Conservation (phyloP, 2,329 filamentous ascomycete species). For the Fusarium concolor region DNA sequence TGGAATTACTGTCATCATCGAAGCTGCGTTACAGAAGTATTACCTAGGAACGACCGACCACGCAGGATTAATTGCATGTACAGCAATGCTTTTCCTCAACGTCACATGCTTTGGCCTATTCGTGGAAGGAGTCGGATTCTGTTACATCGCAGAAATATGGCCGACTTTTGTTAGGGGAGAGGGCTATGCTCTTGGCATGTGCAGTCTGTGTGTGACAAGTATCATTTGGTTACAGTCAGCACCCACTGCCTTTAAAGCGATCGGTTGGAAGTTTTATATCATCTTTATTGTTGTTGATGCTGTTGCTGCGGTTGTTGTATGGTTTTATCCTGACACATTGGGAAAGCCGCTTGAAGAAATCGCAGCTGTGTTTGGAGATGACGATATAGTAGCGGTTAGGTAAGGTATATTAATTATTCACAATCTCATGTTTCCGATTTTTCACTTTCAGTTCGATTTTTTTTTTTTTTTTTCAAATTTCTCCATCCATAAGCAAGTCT, state of each 20-base stretch:
- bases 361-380: background rate
- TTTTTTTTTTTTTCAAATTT: too few relatives aligned
- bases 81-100: background rate
- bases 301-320: background rate
- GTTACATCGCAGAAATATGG: background rate
- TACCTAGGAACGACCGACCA: background rate
- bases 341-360: background rate
- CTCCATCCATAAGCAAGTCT: too few relatives aligned
- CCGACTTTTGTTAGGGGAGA: background rate
- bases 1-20: background rate
- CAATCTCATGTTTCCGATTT: too few relatives aligned
- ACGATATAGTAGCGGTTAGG: background rate
- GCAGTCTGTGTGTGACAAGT: background rate
- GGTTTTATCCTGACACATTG: background rate
- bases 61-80: background rate
- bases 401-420: too few relatives aligned
- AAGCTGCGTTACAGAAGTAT: background rate
- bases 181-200: background rate
- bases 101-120: background rate
- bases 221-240: background rate
- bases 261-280: background rate
- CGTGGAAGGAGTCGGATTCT: background rate
- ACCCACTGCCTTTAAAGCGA: background rate
- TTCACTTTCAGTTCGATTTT: too few relatives aligned
- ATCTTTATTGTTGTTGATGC: background rate